Evolutionary conservation across 225 moss, liverwort and hornwort genomes (phyloP).

Genomic region (Physcomitrellopsis africana): DNA sequence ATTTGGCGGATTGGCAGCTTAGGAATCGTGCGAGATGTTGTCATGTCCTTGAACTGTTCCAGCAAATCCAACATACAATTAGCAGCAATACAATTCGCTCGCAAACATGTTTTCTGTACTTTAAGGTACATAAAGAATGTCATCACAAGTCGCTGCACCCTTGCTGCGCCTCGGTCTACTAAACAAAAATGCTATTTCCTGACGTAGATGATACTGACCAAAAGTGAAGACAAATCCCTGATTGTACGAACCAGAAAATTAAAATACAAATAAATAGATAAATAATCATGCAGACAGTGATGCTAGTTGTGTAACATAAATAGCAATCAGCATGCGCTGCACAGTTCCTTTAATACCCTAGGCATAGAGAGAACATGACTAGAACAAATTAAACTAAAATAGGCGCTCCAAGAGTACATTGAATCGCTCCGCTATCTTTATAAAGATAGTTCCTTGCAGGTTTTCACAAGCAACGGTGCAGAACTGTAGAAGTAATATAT

Average conservation of each 20-base stretch:
- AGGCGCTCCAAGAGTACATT: slow-evolving; percentile 43
- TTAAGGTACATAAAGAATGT: too few relatives aligned
- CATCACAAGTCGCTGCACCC: background rate
- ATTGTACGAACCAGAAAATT: background rate
- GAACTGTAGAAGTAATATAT: slow-evolving; percentile 88
- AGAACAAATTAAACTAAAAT: slow-evolving; percentile 14
- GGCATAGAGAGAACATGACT: too few relatives aligned
- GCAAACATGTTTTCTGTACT: background rate
- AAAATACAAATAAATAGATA: background rate
- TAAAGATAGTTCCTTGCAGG: slow-evolving; percentile 59
- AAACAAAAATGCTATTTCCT: background rate
- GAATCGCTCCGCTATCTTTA: slow-evolving; percentile 61
- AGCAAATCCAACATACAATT: slow-evolving; percentile 24
- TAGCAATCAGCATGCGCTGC: background rate
- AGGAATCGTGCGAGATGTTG: slow-evolving; percentile 35
- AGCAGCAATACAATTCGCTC: slow-evolving; percentile 3
- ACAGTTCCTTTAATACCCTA: background rate
- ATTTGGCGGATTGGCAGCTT: slow-evolving; percentile 35
- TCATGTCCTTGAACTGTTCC: slow-evolving; percentile 58
- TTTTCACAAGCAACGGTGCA: slow-evolving; percentile 81
- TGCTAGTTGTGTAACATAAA: background rate
- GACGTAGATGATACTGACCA: background rate
- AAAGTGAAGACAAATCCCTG: background rate
- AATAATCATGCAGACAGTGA: background rate
- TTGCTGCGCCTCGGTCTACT: background rate